Percentiles rank a stretch among this genome's conserved stretches.
Evolutionary conservation across 306 rosid species (phyloP).

Genomic region (Biancaea sappan): DNA sequence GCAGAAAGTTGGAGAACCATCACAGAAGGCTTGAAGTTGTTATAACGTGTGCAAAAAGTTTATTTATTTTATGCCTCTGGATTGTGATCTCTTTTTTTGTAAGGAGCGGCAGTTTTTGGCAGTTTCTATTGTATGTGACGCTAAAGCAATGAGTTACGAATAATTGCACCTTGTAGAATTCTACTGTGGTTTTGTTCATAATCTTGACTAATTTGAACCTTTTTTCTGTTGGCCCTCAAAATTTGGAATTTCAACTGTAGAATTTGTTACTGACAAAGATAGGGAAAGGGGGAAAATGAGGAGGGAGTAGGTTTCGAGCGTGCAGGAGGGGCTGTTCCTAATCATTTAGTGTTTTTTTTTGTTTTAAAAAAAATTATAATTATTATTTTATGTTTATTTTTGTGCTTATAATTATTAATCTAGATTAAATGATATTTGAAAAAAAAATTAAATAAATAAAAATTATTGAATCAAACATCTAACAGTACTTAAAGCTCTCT

Average conservation of each 20-base stretch:
- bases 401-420: too few relatives aligned
- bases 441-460: too few relatives aligned
- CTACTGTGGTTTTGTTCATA: not conserved
- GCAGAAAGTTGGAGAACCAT: constrained; percentile 58
- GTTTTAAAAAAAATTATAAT: too few relatives aligned
- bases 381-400: too few relatives aligned
- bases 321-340: too few relatives aligned
- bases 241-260: not conserved
- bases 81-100: constrained; percentile 23
- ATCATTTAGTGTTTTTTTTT: too few relatives aligned
- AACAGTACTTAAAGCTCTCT: too few relatives aligned
- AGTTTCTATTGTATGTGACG: constrained; percentile 20
- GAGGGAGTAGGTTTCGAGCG: not conserved
- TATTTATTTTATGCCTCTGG: not conserved
- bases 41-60: constrained; percentile 17
- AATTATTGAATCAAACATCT: too few relatives aligned
- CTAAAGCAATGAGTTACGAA: constrained; percentile 12
- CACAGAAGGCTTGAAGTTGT: constrained; percentile 34
- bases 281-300: not conserved
- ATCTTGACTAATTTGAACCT: not conserved
- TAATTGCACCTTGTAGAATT: not conserved
- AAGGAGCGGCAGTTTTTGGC: constrained; percentile 9
- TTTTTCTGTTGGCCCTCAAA: not conserved
- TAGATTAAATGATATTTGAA: too few relatives aligned
- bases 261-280: not conserved